Evolutionary conservation across 306 rosid species (phyloP), one percentile per base, ranked within the genome.

Genomic region (Leucaena leucocephala): DNA sequence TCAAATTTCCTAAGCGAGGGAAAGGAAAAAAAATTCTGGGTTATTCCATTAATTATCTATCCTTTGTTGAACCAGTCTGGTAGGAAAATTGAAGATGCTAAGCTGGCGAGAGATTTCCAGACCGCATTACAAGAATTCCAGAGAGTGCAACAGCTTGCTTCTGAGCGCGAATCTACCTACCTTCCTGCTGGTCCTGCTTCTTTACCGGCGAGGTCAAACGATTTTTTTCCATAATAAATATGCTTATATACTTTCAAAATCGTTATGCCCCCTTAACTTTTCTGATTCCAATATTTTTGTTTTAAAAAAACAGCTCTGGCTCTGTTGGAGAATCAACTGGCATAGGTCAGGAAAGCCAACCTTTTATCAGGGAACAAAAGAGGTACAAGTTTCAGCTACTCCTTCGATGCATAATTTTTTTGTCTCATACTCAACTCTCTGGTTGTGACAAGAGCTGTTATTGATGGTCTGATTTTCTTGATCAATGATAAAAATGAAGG

Each of bases 41-140:
- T 39, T 57, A 21, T 42, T 55, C 12, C 27, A 6, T 77, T 42
- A 40, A 61, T 61, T 61, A n/a, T 76, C 33, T 1, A 12, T 45
- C 22, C 67, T 73, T 80, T 52, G 39, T 54, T 54, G 34, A 69
- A 80, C 34, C 84, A 92, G 95, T 74, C 91, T 16, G 84, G 71
- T 77, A 85, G 86, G 89, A 86, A 86, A 81, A 68, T 92, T 61
- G 92, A 87, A 81, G 92, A 92, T 87, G 97, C 95, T 40, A 92
- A 90, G 82, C 85, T 92, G 33, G 97, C 92, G 22, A 92, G 82
- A 86, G 97, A 92, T 86, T 92, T 92, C 74, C 95, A 92, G 79
- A 88, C 87, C 43, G 85, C 87, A 21, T 84, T 92, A 72, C 91
- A 89, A 87, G 92, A 92, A 58, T 92, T 90, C 61, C 97, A 92